phyloP scores from a whole-genome alignment of 352 stramenopile genomes.

The Albugo laibachii region DNA sequence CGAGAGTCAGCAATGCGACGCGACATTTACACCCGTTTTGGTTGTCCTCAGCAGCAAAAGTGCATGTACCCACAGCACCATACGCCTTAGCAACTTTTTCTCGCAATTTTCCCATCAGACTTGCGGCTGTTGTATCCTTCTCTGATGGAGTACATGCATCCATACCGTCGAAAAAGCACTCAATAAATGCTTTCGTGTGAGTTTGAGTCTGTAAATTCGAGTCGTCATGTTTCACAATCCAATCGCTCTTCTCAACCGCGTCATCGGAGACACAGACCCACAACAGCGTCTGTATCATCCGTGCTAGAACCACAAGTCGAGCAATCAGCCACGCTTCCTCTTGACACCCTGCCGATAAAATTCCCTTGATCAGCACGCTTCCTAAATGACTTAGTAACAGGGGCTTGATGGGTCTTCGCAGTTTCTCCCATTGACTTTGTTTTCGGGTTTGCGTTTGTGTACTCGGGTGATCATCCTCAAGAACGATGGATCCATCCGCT shows the following conservation, averaged over 20 bases:
- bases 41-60: too few species aligned
- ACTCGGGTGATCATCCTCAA: conserved; percentile 55
- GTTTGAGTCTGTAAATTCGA: conserved; percentile 3
- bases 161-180: too few species aligned
- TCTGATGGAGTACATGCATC: too few species aligned
- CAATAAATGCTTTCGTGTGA: too few species aligned
- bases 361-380: conserved; percentile 44
- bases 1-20: conserved; percentile 30
- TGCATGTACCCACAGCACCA: too few species aligned
- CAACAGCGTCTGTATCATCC: conserved; percentile 51
- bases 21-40: too few species aligned
- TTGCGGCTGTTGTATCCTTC: too few species aligned
- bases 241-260: conserved; percentile 1
- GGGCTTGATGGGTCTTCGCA: conserved; percentile 54
- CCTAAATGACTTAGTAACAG: conserved; percentile 52
- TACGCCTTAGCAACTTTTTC: too few species aligned
- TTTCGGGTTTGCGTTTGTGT: conserved; percentile 77
- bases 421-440: conserved; percentile 68
- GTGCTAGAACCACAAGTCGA: conserved; percentile 41
- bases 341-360: conserved; percentile 32
- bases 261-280: conserved; percentile 14
- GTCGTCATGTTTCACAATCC: conserved; percentile 28
- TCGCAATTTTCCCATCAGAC: too few species aligned
- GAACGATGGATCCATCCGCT: conserved; percentile 32
- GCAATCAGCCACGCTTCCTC: conserved; percentile 36